Conservation (phyloP, 352 stramenopile species). For the Globisporangium ultimum region DNA sequence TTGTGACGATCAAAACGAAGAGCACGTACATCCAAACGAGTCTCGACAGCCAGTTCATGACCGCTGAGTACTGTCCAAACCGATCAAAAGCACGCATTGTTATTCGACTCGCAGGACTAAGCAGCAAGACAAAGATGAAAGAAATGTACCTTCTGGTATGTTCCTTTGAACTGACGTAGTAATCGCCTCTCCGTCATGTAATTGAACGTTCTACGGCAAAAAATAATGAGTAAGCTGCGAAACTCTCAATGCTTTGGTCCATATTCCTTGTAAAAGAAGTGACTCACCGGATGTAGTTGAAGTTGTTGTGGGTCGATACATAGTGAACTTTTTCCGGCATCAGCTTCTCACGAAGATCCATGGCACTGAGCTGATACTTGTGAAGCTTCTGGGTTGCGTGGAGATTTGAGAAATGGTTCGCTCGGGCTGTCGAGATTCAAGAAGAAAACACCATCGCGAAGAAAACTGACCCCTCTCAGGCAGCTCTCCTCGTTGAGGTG, state of each 20-base stretch:
- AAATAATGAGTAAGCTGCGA: neutral
- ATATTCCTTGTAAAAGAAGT: no score
- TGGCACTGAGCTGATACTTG: neutral
- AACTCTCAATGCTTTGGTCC: no score
- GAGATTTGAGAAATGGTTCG: neutral
- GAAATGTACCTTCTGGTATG: no score
- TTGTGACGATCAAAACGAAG: slow-evolving; percentile 22
- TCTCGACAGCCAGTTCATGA: slow-evolving; percentile 17
- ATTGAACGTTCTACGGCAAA: slow-evolving; percentile 13
- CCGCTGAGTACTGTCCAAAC: slow-evolving; percentile 16
- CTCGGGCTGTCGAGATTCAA: neutral
- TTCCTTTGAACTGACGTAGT: slow-evolving; percentile 18
- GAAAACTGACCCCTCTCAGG: neutral
- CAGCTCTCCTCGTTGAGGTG: no score
- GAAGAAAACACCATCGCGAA: neutral
- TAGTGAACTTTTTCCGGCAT: slow-evolving; percentile 5
- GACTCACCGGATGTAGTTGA: slow-evolving; percentile 16
- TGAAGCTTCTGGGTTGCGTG: neutral
- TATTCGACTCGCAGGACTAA: no score
- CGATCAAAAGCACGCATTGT: no score
- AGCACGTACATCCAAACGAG: slow-evolving; percentile 23
- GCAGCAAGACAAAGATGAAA: neutral
- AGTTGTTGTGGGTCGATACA: slow-evolving; percentile 6
- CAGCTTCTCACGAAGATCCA: slow-evolving; percentile 17
- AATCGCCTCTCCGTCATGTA: slow-evolving; percentile 21